phyloP scores from a whole-genome alignment of 2,329 filamentous ascomycete genomes.

The Chaetomiaceae sp. region DNA sequence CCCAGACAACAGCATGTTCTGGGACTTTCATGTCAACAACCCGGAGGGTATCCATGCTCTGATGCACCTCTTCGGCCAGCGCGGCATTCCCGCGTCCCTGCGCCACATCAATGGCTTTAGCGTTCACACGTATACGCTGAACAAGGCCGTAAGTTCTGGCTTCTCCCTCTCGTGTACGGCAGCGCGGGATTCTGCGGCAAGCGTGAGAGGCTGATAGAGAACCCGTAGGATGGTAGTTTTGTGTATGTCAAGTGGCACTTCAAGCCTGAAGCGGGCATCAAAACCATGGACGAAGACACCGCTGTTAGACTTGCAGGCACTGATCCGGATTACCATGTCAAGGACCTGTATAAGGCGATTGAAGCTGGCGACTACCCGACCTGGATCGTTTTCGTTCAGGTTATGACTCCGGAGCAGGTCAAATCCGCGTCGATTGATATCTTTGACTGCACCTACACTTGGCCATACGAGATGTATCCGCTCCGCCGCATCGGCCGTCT shows the following conservation, averaged over 20 bases:
- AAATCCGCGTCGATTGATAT: constrained; percentile 44
- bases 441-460: constrained; percentile 57
- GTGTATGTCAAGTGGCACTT: constrained; percentile 48
- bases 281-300: constrained; percentile 40
- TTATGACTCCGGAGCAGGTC: constrained; percentile 48
- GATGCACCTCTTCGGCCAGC: constrained; percentile 48
- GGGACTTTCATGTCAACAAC: constrained; percentile 39
- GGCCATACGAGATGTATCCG: constrained; percentile 50
- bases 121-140: constrained; percentile 46
- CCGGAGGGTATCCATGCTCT: constrained; percentile 46
- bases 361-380: constrained; percentile 40
- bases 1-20: constrained; percentile 41
- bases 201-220: neutral
- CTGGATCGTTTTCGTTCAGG: constrained; percentile 51
- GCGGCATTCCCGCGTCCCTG: constrained; percentile 44
- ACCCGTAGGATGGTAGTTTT: constrained; percentile 39
- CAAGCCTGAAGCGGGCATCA: constrained; percentile 42
- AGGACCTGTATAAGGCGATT: constrained; percentile 45
- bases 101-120: constrained; percentile 43
- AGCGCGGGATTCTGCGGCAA: too few relatives aligned
- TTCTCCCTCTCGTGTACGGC: neutral
- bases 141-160: constrained; percentile 24
- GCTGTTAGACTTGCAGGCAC: constrained; percentile 33
- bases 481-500: constrained; percentile 48
- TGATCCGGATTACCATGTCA: constrained; percentile 49